A percentile compares a stretch with the other conserved stretches of the same genome.
Evolutionary conservation across 495 filamentous ascomycete species (phyloP).

Genomic region (Aspergillus bertholletiae): DNA sequence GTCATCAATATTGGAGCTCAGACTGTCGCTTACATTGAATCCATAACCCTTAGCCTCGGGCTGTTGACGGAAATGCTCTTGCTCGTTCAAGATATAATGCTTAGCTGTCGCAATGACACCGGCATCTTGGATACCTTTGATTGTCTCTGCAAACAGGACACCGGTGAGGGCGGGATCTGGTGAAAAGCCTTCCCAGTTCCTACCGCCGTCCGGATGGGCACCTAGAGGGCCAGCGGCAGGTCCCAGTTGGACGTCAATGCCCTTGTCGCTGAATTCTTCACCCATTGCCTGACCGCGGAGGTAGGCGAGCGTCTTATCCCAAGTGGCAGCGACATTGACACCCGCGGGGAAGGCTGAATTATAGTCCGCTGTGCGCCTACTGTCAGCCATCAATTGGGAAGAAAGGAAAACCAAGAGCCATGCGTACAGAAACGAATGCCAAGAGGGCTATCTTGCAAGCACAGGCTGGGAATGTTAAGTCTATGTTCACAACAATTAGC

Average conservation of each 20-base stretch:
- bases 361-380: conserved; percentile 55
- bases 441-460: conserved; percentile 86
- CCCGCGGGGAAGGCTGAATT: conserved; percentile 79
- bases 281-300: conserved; percentile 77
- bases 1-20: conserved; percentile 88
- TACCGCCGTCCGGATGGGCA: conserved; percentile 69
- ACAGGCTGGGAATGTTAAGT: conserved; percentile 76
- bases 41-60: conserved; percentile 60
- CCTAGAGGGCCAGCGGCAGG: conserved; percentile 88
- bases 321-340: conserved; percentile 79
- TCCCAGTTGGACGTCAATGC: conserved; percentile 80
- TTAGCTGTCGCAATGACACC: conserved; percentile 81
- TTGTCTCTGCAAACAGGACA: conserved; percentile 65
- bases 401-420: too few species aligned
- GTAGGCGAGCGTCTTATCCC: conserved; percentile 69
- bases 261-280: conserved; percentile 74
- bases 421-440: conserved; percentile 67
- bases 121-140: conserved; percentile 79
- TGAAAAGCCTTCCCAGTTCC: conserved; percentile 76
- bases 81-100: conserved; percentile 72
- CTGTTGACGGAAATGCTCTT: conserved; percentile 79
- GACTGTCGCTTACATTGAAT: conserved; percentile 58
- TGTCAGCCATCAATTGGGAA: conserved; percentile 2
- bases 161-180: conserved; percentile 78
- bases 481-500: conserved; percentile 34